Conservation (phyloP, 208 protist species). For the Wallacemonas sp. region DNA sequence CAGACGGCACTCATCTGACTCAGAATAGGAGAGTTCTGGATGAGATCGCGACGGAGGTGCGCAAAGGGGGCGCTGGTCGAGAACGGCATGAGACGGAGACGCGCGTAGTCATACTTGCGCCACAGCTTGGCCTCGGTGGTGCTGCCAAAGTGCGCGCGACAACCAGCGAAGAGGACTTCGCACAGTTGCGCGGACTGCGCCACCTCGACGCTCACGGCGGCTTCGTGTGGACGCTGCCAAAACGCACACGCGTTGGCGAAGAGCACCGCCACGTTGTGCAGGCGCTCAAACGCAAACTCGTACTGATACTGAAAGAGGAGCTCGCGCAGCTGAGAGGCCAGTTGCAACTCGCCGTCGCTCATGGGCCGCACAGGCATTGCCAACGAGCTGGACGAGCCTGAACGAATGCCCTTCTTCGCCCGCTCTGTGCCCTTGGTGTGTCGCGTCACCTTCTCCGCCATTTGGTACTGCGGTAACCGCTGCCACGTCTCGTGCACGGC, state of each 20-base stretch:
- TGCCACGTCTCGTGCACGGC: neutral
- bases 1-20: slow-evolving; percentile 3
- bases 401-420: neutral
- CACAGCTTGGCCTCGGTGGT: slow-evolving; percentile 14
- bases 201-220: slow-evolving; percentile 35
- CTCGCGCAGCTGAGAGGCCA: slow-evolving; percentile 5
- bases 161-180: slow-evolving; percentile 20
- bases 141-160: slow-evolving; percentile 1
- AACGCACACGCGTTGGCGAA: slow-evolving; percentile 32
- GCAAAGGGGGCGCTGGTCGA: neutral
- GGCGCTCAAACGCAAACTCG: slow-evolving; percentile 10
- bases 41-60: neutral
- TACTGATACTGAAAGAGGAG: slow-evolving; percentile 2
- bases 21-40: neutral
- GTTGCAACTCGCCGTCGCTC: neutral
- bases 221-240: slow-evolving; percentile 26
- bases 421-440: neutral
- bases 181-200: slow-evolving; percentile 35
- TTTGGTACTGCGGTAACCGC: neutral
- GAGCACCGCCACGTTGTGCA: neutral
- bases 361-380: neutral
- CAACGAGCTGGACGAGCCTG: neutral
- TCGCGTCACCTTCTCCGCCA: neutral
- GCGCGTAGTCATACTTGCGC: slow-evolving; percentile 13
- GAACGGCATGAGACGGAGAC: neutral